These are phyloP conservation scores for Taphrina deformans DNA, from an alignment of 1,139 yeast species.

Conservation along the genomic window DNA sequence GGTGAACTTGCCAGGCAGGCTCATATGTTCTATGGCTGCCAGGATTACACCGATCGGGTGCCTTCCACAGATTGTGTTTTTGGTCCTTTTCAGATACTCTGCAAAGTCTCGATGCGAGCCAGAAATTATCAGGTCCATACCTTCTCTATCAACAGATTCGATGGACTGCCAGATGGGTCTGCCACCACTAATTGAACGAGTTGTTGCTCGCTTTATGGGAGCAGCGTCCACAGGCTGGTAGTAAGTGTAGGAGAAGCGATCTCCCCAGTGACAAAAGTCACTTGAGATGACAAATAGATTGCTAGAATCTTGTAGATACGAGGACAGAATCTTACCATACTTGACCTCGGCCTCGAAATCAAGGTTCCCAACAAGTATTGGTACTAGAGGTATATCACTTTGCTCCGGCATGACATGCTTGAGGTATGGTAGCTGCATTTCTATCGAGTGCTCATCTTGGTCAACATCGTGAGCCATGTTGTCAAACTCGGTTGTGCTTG, in stretches of 20 bases:
- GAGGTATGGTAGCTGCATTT: slow-evolving; percentile 87
- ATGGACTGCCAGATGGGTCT: slow-evolving; percentile 68
- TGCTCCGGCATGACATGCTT: slow-evolving; percentile 49
- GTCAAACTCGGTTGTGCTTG: slow-evolving; percentile 50
- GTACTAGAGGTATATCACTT: slow-evolving; percentile 54
- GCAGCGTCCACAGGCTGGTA: slow-evolving; percentile 40
- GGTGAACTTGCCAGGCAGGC: slow-evolving; percentile 47
- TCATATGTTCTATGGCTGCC: slow-evolving; percentile 51
- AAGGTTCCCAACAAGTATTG: slow-evolving; percentile 74
- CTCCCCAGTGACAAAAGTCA: slow-evolving; percentile 90
- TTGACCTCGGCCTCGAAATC: slow-evolving; percentile 51
- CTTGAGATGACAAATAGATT: slow-evolving; percentile 79
- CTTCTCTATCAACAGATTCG: slow-evolving; percentile 66
- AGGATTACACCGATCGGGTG: slow-evolving; percentile 72
- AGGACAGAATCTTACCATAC: slow-evolving; percentile 55
- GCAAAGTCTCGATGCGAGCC: slow-evolving; percentile 65
- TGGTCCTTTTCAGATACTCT: slow-evolving; percentile 64
- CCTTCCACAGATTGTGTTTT: slow-evolving; percentile 92
- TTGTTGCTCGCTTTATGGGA: slow-evolving; percentile 13
- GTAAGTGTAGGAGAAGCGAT: slow-evolving; percentile 40
- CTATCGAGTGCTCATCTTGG: slow-evolving; percentile 87
- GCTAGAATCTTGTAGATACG: slow-evolving; percentile 56
- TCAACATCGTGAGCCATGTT: slow-evolving; percentile 64
- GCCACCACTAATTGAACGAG: slow-evolving; percentile 33
- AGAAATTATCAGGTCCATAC: slow-evolving; percentile 52